Evolutionary conservation across 23 red algal genomes (phyloP).

Genomic region (Gracilariopsis chorda): DNA sequence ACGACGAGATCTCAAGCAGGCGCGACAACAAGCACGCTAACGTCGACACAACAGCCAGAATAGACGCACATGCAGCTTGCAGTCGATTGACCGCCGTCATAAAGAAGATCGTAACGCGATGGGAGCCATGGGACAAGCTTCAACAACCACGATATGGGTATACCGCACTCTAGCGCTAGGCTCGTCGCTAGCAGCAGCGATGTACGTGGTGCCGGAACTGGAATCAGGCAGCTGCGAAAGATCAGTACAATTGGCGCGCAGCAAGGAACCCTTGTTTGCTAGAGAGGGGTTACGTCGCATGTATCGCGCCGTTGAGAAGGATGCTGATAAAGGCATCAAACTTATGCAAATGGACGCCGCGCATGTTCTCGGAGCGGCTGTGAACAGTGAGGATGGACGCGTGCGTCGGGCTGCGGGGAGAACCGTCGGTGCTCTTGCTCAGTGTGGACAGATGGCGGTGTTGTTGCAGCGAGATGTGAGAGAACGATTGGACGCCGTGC

Average conservation of each 20-base stretch:
- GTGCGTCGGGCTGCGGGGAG: not conserved
- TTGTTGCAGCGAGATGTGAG: not conserved
- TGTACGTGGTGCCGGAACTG: not conserved
- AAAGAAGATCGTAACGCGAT: not conserved
- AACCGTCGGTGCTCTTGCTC: not conserved
- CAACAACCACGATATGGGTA: not conserved
- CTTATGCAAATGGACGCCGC: not conserved
- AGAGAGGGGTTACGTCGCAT: slow-evolving; percentile 9
- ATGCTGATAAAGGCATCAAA: not conserved
- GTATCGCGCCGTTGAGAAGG: not conserved
- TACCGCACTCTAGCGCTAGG: slow-evolving; percentile 37
- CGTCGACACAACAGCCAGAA: too few species aligned
- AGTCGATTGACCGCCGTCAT: not conserved
- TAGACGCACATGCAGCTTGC: too few species aligned
- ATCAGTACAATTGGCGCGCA: not conserved
- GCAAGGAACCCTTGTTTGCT: not conserved
- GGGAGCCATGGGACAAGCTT: not conserved
- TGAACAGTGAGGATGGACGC: not conserved
- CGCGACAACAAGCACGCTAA: too few species aligned
- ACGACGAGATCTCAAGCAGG: too few species aligned
- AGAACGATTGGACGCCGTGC: not conserved
- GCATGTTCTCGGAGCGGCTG: not conserved
- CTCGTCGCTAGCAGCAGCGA: not conserved
- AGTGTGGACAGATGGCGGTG: not conserved
- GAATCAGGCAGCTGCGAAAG: not conserved